Conservation (phyloP, 257 asterid species). For the Solanum tarapatanum region DNA sequence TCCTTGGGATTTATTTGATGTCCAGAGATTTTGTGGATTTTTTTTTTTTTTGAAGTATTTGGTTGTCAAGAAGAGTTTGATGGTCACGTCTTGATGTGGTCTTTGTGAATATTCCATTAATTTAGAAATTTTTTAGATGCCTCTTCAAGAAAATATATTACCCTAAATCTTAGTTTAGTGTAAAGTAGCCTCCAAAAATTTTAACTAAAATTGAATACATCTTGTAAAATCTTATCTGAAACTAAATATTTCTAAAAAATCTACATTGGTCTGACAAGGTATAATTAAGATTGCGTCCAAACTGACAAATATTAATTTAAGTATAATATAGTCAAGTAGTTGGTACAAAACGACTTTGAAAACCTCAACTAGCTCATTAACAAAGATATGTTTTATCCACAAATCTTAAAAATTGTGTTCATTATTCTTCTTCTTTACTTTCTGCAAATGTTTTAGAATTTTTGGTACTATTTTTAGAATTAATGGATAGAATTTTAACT, state of each 20-base stretch:
- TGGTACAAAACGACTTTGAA: neutral
- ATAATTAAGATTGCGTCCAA: neutral
- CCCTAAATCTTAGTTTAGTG: neutral
- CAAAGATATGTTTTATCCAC: neutral
- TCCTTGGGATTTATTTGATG: neutral
- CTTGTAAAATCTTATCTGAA: too few species aligned
- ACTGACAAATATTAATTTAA: neutral
- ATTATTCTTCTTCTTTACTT: neutral
- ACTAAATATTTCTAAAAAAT: too few species aligned
- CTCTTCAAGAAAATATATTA: neutral
- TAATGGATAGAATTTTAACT: neutral
- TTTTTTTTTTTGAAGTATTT: neutral
- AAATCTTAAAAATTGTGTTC: neutral
- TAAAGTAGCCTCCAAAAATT: neutral
- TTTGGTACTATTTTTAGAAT: neutral
- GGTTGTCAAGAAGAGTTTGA: neutral
- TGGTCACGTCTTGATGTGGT: neutral
- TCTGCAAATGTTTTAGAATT: neutral
- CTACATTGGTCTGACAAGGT: neutral
- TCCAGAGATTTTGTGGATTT: neutral
- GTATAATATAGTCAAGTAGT: neutral
- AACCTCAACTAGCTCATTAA: neutral
- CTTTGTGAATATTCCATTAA: neutral
- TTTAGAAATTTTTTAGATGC: accelerated
- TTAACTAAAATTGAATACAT: too few species aligned